A percentile compares a stretch with the other conserved stretches of the same genome.
These are phyloP conservation scores for Aspergillus nanangensis DNA, from an alignment of 495 filamentous ascomycete species.

Conservation along the genomic window DNA sequence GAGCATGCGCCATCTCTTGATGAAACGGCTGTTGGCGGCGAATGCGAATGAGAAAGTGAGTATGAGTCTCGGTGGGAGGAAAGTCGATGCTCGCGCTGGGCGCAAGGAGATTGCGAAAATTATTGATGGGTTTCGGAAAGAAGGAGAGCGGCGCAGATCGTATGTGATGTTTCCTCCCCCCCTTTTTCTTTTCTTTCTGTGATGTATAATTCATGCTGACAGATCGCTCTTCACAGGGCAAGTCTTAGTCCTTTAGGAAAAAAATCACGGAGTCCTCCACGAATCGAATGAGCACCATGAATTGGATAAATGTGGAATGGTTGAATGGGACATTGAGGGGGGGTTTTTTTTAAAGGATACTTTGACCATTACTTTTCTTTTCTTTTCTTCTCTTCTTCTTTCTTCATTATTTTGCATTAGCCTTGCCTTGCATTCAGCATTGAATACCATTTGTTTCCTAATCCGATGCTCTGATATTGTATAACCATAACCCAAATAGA, in stretches of 20 bases:
- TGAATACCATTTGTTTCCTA: too few species aligned
- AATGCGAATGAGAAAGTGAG: conserved; percentile 77
- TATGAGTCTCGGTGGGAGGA: conserved; percentile 82
- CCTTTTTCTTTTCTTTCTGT: conserved; percentile 7
- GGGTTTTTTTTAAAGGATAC: too few species aligned
- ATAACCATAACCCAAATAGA: too few species aligned
- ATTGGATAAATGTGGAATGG: too few species aligned
- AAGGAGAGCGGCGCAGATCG: conserved; percentile 77
- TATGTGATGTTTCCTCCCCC: conserved; percentile 44
- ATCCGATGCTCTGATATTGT: too few species aligned
- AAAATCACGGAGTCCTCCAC: conserved; percentile 40
- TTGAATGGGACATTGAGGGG: too few species aligned
- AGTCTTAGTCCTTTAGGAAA: conserved; percentile 35
- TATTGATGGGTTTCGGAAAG: conserved; percentile 75
- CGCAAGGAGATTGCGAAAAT: conserved; percentile 86
- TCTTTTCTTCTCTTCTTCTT: too few species aligned
- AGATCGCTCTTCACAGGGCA: conserved; percentile 14
- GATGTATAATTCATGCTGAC: conserved; percentile 1
- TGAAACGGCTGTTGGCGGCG: conserved; percentile 74
- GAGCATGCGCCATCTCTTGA: conserved; percentile 81
- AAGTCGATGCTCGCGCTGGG: conserved; percentile 68
- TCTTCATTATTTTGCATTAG: too few species aligned
- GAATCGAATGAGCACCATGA: conserved; percentile 38
- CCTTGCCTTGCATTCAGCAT: too few species aligned
- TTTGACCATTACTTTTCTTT: too few species aligned